Conservation (phyloP, 169 alveolate species). For the Plasmodium ovale region DNA sequence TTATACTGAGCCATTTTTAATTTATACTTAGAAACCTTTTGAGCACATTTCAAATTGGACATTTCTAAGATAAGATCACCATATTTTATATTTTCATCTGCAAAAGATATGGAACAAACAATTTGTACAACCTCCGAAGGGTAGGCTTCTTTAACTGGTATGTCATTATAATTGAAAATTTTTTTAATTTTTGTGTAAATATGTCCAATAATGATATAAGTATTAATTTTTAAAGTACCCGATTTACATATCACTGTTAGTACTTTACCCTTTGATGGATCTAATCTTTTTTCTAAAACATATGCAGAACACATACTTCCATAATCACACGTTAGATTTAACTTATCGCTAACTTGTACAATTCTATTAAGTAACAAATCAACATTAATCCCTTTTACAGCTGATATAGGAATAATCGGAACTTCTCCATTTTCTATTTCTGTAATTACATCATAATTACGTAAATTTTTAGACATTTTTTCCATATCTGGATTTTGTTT, state of each 20-base stretch:
- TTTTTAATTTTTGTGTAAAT: constrained; percentile 72
- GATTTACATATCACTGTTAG: constrained; percentile 80
- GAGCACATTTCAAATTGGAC: constrained; percentile 79
- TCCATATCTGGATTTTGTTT: constrained; percentile 60
- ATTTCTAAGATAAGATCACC: constrained; percentile 84
- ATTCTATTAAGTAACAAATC: constrained; percentile 85
- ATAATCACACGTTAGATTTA: constrained; percentile 83
- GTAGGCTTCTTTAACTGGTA: constrained; percentile 76
- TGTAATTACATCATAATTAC: constrained; percentile 84
- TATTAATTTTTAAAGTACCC: constrained; percentile 76
- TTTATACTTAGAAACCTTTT: constrained; percentile 81
- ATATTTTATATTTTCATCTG: constrained; percentile 56
- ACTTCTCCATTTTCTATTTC: constrained; percentile 80
- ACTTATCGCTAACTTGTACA: constrained; percentile 80
- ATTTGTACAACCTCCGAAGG: constrained; percentile 84
- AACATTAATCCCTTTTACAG: constrained; percentile 85
- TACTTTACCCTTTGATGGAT: constrained; percentile 79
- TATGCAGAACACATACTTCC: constrained; percentile 80
- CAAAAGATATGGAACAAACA: constrained; percentile 49
- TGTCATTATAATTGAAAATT: constrained; percentile 59
- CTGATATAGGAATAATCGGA: constrained; percentile 91
- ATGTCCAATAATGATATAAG: constrained; percentile 67
- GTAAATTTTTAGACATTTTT: constrained; percentile 78
- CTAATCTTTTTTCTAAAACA: constrained; percentile 81
- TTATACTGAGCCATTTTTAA: constrained; percentile 83